Conservation (phyloP, 192 early-diverging fungal species). For the Podila clonocystis region DNA sequence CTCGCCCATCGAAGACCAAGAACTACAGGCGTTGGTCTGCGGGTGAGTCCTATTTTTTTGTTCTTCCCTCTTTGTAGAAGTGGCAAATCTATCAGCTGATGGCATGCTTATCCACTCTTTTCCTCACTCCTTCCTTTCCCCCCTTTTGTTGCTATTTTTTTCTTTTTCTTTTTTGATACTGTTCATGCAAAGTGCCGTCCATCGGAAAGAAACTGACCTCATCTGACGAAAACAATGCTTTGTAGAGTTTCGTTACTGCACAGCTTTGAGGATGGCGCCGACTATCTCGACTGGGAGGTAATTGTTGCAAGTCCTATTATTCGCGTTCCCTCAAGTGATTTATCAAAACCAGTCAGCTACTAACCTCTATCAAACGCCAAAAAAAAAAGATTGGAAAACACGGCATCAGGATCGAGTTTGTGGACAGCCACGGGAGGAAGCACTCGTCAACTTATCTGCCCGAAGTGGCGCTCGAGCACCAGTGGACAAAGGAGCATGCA, state of each 20-base stretch:
- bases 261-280: slow-evolving; percentile 81
- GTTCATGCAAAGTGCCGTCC: background rate
- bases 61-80: too few relatives aligned
- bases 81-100: too few relatives aligned
- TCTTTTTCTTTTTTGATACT: background rate
- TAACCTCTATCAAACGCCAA: background rate
- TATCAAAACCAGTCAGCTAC: background rate
- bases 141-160: background rate
- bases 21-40: slow-evolving; percentile 76
- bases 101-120: too few relatives aligned
- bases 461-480: slow-evolving; percentile 88
- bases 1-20: slow-evolving; percentile 71
- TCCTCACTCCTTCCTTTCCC: background rate
- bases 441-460: slow-evolving; percentile 91
- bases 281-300: slow-evolving; percentile 89
- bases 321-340: background rate
- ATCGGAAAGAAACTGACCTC: background rate
- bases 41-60: slow-evolving; percentile 38
- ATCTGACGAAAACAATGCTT: background rate
- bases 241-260: slow-evolving; percentile 83
- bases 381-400: slow-evolving; percentile 75
- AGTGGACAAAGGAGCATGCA: slow-evolving; percentile 87
- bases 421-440: slow-evolving; percentile 55
- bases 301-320: background rate
- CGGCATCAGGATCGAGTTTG: slow-evolving; percentile 95